Conservation (phyloP, 2,329 filamentous ascomycete genomes). For the Lachnellula cervina region DNA sequence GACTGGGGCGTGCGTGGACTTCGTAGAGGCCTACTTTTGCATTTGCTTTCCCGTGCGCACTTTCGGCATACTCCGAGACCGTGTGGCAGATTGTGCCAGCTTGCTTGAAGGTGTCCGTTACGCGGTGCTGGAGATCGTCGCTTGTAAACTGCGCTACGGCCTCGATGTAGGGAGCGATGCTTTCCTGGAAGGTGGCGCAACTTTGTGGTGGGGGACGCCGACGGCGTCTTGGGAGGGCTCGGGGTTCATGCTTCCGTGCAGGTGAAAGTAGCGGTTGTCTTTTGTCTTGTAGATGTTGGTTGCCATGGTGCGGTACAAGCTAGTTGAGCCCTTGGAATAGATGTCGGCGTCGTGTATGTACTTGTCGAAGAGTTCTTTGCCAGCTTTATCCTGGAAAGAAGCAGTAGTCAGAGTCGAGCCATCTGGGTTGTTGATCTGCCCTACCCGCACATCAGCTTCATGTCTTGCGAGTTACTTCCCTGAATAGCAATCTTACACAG, state of each 20-base stretch:
- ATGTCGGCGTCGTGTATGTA: conserved; percentile 25
- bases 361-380: conserved; percentile 3
- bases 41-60: conserved; percentile 40
- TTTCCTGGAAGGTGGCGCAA: conserved; percentile 27
- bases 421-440: too few species aligned
- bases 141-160: conserved; percentile 5
- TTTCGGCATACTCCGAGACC: conserved; percentile 24
- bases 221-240: conserved; percentile 37
- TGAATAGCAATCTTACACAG: conserved; percentile 1
- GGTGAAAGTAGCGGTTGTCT: conserved; percentile 42
- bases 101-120: conserved; percentile 12
- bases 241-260: conserved; percentile 45
- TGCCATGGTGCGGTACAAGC: conserved; percentile 29
- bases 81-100: conserved; percentile 17
- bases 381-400: not conserved
- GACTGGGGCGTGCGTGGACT: conserved; percentile 25
- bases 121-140: conserved; percentile 9
- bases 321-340: conserved; percentile 15
- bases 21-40: conserved; percentile 38
- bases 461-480: not conserved
- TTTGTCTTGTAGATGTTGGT: conserved; percentile 45
- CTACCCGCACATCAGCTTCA: not conserved
- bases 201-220: conserved; percentile 30
- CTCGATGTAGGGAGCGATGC: conserved; percentile 24
- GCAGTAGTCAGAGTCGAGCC: too few species aligned